phyloP scores from a whole-genome alignment of 108 stramenopile genomes.

The Cyclotella choctawhatcheeana region DNA sequence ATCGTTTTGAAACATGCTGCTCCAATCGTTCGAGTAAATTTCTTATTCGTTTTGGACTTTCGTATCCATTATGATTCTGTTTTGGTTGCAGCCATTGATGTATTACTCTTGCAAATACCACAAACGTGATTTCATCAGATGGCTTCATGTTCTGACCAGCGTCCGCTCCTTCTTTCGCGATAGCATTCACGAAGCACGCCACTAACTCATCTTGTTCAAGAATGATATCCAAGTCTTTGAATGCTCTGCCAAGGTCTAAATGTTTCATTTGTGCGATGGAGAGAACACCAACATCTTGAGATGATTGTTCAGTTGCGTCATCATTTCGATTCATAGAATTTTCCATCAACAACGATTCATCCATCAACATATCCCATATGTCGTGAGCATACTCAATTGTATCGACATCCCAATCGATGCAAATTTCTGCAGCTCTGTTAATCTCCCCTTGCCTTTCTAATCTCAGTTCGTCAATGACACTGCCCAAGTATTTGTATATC shows the following conservation, averaged over 20 bases:
- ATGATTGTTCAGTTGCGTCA: constrained; percentile 1
- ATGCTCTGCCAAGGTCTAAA: constrained; percentile 23
- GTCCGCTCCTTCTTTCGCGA: constrained; percentile 10
- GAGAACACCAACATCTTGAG: constrained; percentile 38
- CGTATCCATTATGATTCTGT: neutral
- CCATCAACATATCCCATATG: constrained; percentile 35
- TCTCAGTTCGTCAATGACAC: constrained; percentile 60
- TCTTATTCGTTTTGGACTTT: neutral
- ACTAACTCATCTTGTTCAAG: constrained; percentile 21
- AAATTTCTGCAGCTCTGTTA: constrained; percentile 37
- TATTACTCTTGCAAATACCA: constrained; percentile 32
- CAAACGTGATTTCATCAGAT: constrained; percentile 11
- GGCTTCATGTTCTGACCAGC: neutral
- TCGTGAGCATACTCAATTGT: constrained; percentile 30
- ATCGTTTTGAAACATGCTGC: constrained; percentile 9
- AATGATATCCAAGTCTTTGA: constrained; percentile 25
- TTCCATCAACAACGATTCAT: constrained; percentile 32
- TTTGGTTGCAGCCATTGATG: constrained; percentile 4
- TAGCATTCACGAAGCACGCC: constrained; percentile 8
- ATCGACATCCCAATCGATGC: constrained; percentile 25
- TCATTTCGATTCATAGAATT: constrained; percentile 15
- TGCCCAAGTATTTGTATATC: constrained; percentile 54
- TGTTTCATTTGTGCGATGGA: constrained; percentile 22
- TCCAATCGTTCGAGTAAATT: constrained; percentile 19
- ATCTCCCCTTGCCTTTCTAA: constrained; percentile 41